These are phyloP conservation scores for Elsinoe ampelina DNA, from an alignment of 2,329 filamentous ascomycete species.

Conservation along the genomic window DNA sequence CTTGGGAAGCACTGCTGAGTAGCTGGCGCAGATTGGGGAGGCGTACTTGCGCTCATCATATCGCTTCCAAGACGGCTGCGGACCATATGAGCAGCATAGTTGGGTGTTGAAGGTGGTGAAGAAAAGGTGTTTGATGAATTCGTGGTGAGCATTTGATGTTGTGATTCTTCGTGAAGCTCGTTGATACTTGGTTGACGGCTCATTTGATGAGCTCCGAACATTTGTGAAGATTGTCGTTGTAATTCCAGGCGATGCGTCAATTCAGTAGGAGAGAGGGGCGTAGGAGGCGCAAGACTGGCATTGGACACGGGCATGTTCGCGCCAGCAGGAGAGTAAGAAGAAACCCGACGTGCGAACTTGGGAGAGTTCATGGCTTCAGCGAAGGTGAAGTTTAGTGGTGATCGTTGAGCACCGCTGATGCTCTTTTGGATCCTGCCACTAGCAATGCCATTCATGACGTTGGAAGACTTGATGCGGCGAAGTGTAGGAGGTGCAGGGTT, in stretches of 20 bases:
- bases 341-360: slow-evolving; percentile 33
- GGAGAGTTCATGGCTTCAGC: slow-evolving; percentile 40
- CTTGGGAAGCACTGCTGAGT: slow-evolving; percentile 39
- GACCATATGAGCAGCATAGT: slow-evolving; percentile 23
- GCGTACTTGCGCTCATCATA: slow-evolving; percentile 36
- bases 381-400: slow-evolving; percentile 38
- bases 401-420: slow-evolving; percentile 38
- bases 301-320: slow-evolving; percentile 21
- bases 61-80: slow-evolving; percentile 26
- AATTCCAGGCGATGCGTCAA: slow-evolving; percentile 22
- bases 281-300: slow-evolving; percentile 39
- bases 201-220: slow-evolving; percentile 18
- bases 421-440: slow-evolving; percentile 40
- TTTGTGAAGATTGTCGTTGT: slow-evolving; percentile 16
- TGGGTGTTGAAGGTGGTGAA: slow-evolving; percentile 40
- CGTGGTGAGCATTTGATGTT: slow-evolving; percentile 20
- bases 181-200: slow-evolving; percentile 33
- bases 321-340: slow-evolving; percentile 28
- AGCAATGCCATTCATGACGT: slow-evolving; percentile 33
- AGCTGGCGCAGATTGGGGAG: slow-evolving; percentile 42
- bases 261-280: slow-evolving; percentile 38
- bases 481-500: slow-evolving; percentile 29
- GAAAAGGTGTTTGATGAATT: slow-evolving; percentile 24
- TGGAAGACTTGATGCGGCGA: slow-evolving; percentile 41
- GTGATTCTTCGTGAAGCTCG: slow-evolving; percentile 26